Conservation (phyloP, 192 early-diverging fungal genomes). For the Linnemannia schmuckeri region DNA sequence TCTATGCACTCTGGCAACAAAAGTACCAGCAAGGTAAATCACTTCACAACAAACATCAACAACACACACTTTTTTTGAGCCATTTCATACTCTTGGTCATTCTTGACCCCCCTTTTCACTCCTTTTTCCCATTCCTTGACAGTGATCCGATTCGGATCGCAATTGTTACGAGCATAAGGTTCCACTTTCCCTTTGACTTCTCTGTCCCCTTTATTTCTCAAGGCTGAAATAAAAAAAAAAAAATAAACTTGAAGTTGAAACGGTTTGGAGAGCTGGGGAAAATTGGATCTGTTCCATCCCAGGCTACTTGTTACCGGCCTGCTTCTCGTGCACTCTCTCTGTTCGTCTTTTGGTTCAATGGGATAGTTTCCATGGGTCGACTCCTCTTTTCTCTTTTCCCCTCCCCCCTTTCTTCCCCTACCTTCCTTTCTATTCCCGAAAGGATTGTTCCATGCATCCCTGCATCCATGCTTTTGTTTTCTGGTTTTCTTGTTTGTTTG, state of each 20-base stretch:
- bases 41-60: background rate
- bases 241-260: background rate
- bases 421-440: conserved; percentile 5
- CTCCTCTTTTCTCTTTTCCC: background rate
- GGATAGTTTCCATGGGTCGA: background rate
- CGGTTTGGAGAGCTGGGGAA: background rate
- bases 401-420: background rate
- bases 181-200: background rate
- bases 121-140: background rate
- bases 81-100: background rate
- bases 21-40: conserved; percentile 46
- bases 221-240: background rate
- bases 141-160: background rate
- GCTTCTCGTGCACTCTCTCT: too few species aligned
- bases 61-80: background rate
- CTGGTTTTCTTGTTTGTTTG: background rate
- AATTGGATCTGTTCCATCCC: background rate
- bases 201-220: conserved; percentile 1
- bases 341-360: background rate
- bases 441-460: conserved; percentile 25
- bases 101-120: background rate
- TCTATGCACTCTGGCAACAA: conserved; percentile 40
- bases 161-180: background rate
- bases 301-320: background rate
- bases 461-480: conserved; percentile 13